Evolutionary conservation across 2,329 filamentous ascomycete genomes (phyloP).

Genomic region (Aureobasidium leucospermi): DNA sequence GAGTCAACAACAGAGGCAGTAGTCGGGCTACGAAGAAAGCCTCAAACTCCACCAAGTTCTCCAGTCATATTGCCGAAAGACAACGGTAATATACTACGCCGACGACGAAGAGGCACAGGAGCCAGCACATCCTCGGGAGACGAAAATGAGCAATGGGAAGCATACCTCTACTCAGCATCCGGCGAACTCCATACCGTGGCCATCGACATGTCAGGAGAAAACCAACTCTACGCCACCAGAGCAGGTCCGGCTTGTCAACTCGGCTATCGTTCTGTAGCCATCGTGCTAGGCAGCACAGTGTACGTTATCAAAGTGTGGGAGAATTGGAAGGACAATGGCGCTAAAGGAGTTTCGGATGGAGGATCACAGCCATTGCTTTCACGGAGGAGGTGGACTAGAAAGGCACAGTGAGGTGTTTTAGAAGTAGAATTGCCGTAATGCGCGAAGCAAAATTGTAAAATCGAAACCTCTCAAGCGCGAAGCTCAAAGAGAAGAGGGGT

Average conservation of each 20-base stretch:
- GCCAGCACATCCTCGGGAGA: not conserved
- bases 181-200: conserved; percentile 11
- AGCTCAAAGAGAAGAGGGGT: not conserved
- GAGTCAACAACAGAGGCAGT: conserved; percentile 53
- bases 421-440: not conserved
- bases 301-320: conserved; percentile 11
- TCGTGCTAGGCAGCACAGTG: conserved; percentile 11
- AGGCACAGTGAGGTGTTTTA: not conserved
- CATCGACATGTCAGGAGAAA: conserved; percentile 8
- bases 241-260: conserved; percentile 9
- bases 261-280: conserved; percentile 5
- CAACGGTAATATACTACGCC: conserved; percentile 11
- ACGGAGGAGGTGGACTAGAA: conserved; percentile 9
- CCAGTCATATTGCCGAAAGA: conserved; percentile 14
- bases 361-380: not conserved
- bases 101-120: conserved; percentile 9
- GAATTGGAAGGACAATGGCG: conserved; percentile 6
- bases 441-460: not conserved
- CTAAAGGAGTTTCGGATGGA: conserved; percentile 4
- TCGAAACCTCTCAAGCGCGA: not conserved
- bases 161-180: conserved; percentile 32
- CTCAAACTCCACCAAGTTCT: conserved; percentile 20
- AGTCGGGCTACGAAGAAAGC: conserved; percentile 49
- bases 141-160: conserved; percentile 42
- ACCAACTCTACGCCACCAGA: conserved; percentile 11